Base-by-base conservation (phyloP, 768 basidiomycete species). In the Mycena crocata region DNA sequence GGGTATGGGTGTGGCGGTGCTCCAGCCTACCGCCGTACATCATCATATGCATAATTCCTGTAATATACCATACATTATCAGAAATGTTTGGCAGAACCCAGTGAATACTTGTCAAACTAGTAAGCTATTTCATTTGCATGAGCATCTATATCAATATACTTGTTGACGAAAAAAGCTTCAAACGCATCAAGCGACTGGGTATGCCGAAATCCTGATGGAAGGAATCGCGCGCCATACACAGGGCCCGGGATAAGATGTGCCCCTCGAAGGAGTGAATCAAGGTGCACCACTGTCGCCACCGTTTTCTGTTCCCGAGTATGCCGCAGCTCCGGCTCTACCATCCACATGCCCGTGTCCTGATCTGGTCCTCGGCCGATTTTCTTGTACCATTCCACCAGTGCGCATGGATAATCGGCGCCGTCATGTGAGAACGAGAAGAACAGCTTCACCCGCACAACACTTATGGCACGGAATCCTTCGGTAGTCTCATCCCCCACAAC, bases 91-190 rank as follows among this genome's bases (percentile, higher is more conserved):
- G 42, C 23, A 44, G 5, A 44, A 23, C 7, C 23, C 15, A 44
- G 8, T 19, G 23, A 17, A 19, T 44, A 23, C 17, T 15, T 44
- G 23, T 49, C 17, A 49, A 49, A 26, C n/a, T n/a, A n/a, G n/a
- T n/a, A 49, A 4, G 23, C 46, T 26, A 49, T 49, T 30, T 49
- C 46, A 30, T 49, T 49, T 5, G 46, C 28, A 17, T 49, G 46
- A 14, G n/a, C 46, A 49, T 49, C 46, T 28, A n/a, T n/a, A n/a
- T n/a, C n/a, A n/a, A 49, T 49, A 24, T 49, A 49, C 46, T 49
- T 14, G 46, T 49, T 49, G 7, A 49, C 28, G 24, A 49, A 49
- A 26, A 49, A 49, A 4, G 46, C 46, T 24, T 49, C 46, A 26
- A 49, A 49, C 24, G 28, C 46, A 49, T 49, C 46, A n/a, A 49